Base-by-base conservation (phyloP, 2,329 filamentous ascomycete species). In the Lojkania enalia region DNA sequence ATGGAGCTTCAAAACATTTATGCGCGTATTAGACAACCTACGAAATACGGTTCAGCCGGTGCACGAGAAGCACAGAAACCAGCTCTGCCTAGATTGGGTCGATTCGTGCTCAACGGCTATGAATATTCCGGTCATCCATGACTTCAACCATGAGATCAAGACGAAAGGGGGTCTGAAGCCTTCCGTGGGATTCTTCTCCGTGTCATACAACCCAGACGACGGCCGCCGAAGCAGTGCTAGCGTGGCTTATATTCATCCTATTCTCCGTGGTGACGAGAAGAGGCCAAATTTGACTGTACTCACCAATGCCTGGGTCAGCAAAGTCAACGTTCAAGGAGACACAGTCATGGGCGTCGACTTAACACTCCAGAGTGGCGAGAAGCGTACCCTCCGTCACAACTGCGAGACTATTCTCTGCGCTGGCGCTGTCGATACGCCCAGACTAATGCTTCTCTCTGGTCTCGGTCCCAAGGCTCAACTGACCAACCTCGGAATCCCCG, bases 221-320 rank as follows among this genome's bases (percentile, higher is more conserved):
- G 88, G 90, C 63, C 82, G 83, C 59, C 84, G 90, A 52, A 92
- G 87, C 74, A 91, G 87, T 66, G 90, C 90, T 48, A 90, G 86
- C 46, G 90, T 95, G 16, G 90, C 90, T 14, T 96, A 96, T 74
- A 91, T 96, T 63, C 90, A 96, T 72, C 90, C 90, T 25, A 90
- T 95, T 62, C 80, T 95, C 40, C 83, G 86, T 30, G 89, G 88
- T 30, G 85, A 90, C 36, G 89, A 95, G 77, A 82, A 84, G 68
- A 80, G 88, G 44, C 83, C 88, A 12, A 96, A 96, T 74, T 72
- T 96, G 67, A 94, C 88, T 27, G 79, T 96, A 49, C 77, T 96
- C 48, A 95, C 90, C 64, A 86, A 95, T 64, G 87, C 90, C 19
- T 94, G 89, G 85, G 90, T 95, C 49, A 87, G 83, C 67, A 88